Base-by-base conservation (phyloP, 2,329 filamentous ascomycete genomes). In the Ceratocystis diversiconidia region DNA sequence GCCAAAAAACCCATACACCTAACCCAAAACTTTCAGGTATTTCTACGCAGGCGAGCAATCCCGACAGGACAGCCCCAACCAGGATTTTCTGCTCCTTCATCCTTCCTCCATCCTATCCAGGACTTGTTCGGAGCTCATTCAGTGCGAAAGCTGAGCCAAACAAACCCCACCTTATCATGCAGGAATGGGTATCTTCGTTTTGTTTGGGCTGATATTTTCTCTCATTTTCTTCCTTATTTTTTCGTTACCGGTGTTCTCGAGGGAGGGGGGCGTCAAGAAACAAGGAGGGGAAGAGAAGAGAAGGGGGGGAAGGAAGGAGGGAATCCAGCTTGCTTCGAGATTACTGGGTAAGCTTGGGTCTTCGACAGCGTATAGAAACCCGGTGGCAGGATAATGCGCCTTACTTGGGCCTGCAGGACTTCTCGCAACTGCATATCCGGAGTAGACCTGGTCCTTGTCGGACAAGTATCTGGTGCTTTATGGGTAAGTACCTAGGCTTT, bases 151-250 rank as follows among this genome's bases (percentile, higher is more conserved):
- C 55, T 59, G 55, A 59, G 55, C 15, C 55, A 59, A n/a, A 36
- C 46, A 50, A 50, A 62, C 19, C 43, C 61, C 61, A 62, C 61
- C 19, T 48, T 19, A 25, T 48, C 43, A 62, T 50, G 61, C 25
- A 62, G 15, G 61, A n/a, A 62, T 48, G 46, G 28, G 30, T 19
- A 36, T 43, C 30, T 61, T 12, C 3, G 17, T 12, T 28, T 44
- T 48, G 19, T 28, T 62, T 59, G 55, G 55, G 55, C 55, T 59
- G 55, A 59, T 25, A 59, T 59, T 59, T 32, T 15, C 28, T 52
- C 22, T 52, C 22, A 19, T n/a, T 52, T 52, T 22, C 22, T 22
- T 50, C 22, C n/a, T 19, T 50, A 12, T 5, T 52, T n/a, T n/a
- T 30, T 19, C 17, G 17, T n/a, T 59, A 36, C 28, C 28, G 55